phyloP scores from a whole-genome alignment of 2,329 filamentous ascomycete species.

The Huntiella bhutanensis region DNA sequence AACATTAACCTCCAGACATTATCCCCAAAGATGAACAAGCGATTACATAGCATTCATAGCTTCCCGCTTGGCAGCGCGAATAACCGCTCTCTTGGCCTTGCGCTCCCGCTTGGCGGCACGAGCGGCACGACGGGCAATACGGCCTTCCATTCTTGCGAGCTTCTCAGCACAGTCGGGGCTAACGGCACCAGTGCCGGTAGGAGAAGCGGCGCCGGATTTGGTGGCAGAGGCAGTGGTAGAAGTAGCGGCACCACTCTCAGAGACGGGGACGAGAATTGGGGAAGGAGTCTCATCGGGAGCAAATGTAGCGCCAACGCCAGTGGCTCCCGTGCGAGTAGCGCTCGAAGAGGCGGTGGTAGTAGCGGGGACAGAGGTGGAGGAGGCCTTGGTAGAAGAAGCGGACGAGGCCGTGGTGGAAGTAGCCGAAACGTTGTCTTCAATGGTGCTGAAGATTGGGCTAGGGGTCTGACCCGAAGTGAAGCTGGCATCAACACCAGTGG shows the following conservation, averaged over 20 bases:
- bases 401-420: background rate
- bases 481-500: constrained; percentile 3
- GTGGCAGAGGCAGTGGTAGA: background rate
- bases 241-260: background rate
- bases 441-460: background rate
- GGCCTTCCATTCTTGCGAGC: background rate
- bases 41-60: too few species aligned
- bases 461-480: constrained; percentile 6
- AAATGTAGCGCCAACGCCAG: constrained; percentile 7
- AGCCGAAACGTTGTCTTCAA: background rate
- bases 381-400: background rate
- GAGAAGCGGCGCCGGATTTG: background rate
- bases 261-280: constrained; percentile 7
- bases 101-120: background rate
- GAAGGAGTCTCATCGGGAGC: constrained; percentile 6
- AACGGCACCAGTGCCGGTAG: background rate
- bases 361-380: background rate
- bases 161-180: background rate
- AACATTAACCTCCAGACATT: too few species aligned
- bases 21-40: too few species aligned
- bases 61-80: constrained; percentile 5
- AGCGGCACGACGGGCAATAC: background rate
- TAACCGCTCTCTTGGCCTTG: constrained; percentile 4
- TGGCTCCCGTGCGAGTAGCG: background rate
- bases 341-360: background rate